Base-by-base conservation (phyloP, 495 filamentous ascomycete species). In the Melanomma pulvis-pyrius region DNA sequence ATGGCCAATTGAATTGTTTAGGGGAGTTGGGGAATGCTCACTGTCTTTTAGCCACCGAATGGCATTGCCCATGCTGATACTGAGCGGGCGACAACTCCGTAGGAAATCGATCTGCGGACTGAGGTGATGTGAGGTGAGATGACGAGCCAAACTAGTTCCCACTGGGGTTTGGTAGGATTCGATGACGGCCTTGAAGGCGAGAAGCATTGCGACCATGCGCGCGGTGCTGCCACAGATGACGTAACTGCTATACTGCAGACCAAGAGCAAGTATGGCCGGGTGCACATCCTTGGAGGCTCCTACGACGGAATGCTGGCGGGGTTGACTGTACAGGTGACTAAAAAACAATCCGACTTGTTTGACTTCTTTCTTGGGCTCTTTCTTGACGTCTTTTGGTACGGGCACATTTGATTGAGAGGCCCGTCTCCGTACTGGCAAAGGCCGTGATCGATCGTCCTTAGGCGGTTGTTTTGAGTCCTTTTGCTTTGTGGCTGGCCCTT, bases 51-150 rank as follows among this genome's bases (percentile, higher is more conserved):
- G 82, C 79, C 92, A 92, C 39, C 96, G 86, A 75, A 98, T 97
- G 21, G 92, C 92, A 77, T 97, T 98, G 60, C 96, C 93, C 86
- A 96, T 93, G 46, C 89, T 90, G 75, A 94, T 91, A 54, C 90
- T 93, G 77, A 98, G 89, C 12, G 94, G 92, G 6, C 94, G 88
- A 73, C 92, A 97, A 61, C 92, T 92, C 47, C 89, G 90, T 29
- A 98, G 87, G 73, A 93, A 96, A 64, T 92, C 91, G 67, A 98
- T 96, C 78, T 98, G 94, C 61, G 92, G 90, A 61, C 91, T 94
- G 61, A 98, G 83, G 68, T 88, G 86, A 71, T 97, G 92, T n/a
- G 90, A 88, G 26, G 92, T 93, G 68, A 98, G 85, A 79, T 98
- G 92, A 15, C 94, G 90, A 19, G 91, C 86, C 36, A 98, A 83